These are phyloP conservation scores for Sordariomycetes sp. DNA, from an alignment of 2,329 filamentous ascomycete genomes.

Conservation along the genomic window DNA sequence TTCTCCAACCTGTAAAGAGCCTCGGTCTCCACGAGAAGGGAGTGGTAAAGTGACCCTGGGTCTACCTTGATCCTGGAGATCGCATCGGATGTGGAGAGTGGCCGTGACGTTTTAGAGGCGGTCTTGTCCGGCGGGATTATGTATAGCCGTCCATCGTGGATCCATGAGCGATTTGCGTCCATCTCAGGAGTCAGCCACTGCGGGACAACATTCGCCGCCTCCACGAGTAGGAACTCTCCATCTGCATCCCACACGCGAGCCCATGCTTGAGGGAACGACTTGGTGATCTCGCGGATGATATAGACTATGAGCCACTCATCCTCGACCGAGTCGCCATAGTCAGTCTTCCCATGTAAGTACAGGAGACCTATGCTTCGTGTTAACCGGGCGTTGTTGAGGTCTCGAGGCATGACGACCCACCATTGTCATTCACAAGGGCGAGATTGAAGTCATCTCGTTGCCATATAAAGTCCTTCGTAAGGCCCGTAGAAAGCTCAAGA, in stretches of 20 bases:
- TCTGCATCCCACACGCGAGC: slow-evolving; percentile 74
- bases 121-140: slow-evolving; percentile 50
- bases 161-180: slow-evolving; percentile 80
- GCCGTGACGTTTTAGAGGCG: slow-evolving; percentile 9
- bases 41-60: slow-evolving; percentile 51
- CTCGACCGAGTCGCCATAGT: slow-evolving; percentile 88
- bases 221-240: slow-evolving; percentile 89
- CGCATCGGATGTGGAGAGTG: slow-evolving; percentile 52
- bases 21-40: slow-evolving; percentile 66
- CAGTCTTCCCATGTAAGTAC: slow-evolving; percentile 65
- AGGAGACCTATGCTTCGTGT: slow-evolving; percentile 25
- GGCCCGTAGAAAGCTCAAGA: slow-evolving; percentile 41
- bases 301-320: slow-evolving; percentile 98
- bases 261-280: slow-evolving; percentile 62
- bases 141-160: slow-evolving; percentile 61
- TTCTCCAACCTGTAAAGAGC: slow-evolving; percentile 80
- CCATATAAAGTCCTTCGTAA: slow-evolving; percentile 88
- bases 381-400: not conserved
- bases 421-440: not conserved
- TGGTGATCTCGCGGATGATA: slow-evolving; percentile 69
- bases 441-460: slow-evolving; percentile 62
- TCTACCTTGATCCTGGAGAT: slow-evolving; percentile 42
- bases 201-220: slow-evolving; percentile 79
- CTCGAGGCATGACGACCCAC: not conserved
- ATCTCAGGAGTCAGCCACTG: slow-evolving; percentile 87